Percentiles rank a stretch among this genome's conserved stretches.
These are phyloP conservation scores for Coemansia sp. DNA, from an alignment of 192 early-diverging fungal genomes.

Conservation along the genomic window DNA sequence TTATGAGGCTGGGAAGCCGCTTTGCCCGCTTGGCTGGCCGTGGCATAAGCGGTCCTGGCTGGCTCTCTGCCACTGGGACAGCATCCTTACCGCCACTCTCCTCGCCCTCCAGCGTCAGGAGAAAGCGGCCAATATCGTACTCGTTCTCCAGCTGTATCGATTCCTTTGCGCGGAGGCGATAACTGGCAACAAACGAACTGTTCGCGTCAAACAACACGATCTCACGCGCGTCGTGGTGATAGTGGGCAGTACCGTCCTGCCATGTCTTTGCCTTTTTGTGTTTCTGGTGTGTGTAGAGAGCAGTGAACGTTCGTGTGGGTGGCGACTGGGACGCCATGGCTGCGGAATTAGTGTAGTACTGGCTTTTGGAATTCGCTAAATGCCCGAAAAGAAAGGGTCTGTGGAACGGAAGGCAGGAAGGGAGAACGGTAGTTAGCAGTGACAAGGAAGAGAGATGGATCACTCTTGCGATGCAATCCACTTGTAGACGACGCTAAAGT, in stretches of 20 bases:
- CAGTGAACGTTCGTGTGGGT: slow-evolving; percentile 38
- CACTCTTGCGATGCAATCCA: too few relatives aligned
- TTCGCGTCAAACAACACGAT: slow-evolving; percentile 23
- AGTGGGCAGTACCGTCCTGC: slow-evolving; percentile 41
- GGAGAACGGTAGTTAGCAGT: not conserved
- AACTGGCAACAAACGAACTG: slow-evolving; percentile 22
- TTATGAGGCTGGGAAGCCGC: slow-evolving; percentile 33
- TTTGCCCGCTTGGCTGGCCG: slow-evolving; percentile 6
- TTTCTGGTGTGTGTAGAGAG: slow-evolving; percentile 48
- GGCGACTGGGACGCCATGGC: too few relatives aligned
- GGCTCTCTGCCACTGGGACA: not conserved
- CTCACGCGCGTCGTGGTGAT: slow-evolving; percentile 22
- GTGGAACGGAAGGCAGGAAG: too few relatives aligned
- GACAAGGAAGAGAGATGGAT: not conserved
- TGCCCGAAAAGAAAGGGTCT: too few relatives aligned
- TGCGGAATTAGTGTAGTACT: too few relatives aligned
- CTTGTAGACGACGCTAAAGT: slow-evolving; percentile 77
- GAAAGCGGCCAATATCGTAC: slow-evolving; percentile 36
- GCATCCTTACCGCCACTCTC: not conserved
- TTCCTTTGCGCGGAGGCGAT: slow-evolving; percentile 27
- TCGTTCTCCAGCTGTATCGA: slow-evolving; percentile 22
- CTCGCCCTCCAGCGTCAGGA: slow-evolving; percentile 38
- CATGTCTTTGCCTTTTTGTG: slow-evolving; percentile 48
- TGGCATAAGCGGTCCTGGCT: not conserved
- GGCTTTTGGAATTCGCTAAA: too few relatives aligned